Base-by-base conservation (phyloP, 225 moss, liverwort and hornwort species). In the Pseudisothecium myosuroides region DNA sequence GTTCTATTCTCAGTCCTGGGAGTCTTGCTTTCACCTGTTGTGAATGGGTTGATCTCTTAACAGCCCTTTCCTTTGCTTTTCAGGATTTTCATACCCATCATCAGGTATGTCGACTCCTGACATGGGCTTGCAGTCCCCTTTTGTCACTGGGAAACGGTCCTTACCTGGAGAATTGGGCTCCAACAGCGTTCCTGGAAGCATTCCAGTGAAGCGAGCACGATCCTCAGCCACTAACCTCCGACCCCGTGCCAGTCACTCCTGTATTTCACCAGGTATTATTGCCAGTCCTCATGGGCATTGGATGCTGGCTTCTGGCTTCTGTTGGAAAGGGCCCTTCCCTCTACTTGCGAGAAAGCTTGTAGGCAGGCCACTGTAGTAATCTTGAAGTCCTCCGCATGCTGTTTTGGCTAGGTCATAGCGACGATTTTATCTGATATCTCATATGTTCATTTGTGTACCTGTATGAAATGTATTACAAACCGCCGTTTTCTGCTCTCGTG, bases 141-240 rank as follows among this genome's bases (percentile, higher is more conserved):
- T 94, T 64, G 93, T 96, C 37, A 95, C 94, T 61, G 95, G 96
- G 29, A 96, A 95, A 74, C 91, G 96, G 87, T 92, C 95, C 2
- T 83, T 96, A 82, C 92, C 91, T 78, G 91, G 91, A 71, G 94
- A 92, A 39, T 58, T 86, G 80, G 93, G 72, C 82, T 83, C 91
- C 55, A 89, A 90, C 82, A 86, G 80, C 73, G 88, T 92, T 88
- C 90, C 88, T 37, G 96, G 96, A 55, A 93, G 92, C 85, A 98
- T 98, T 75, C 96, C 96, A 65, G 94, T 96, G 37, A 98, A 98
- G 90, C 94, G 98, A 79, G 94, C 96, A 87, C 96, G 96, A 59
- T 98, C 92, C 49, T 92, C 93, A 39, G 92, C 93, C 83, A 90
- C 85, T 16, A 93, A 89, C 86, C 79, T 92, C 78, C 92, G 92